Percentiles rank a stretch among this genome's conserved stretches.
Evolutionary conservation across 1,139 yeast genomes (phyloP).

Genomic region (Kodamaea fungicola): DNA sequence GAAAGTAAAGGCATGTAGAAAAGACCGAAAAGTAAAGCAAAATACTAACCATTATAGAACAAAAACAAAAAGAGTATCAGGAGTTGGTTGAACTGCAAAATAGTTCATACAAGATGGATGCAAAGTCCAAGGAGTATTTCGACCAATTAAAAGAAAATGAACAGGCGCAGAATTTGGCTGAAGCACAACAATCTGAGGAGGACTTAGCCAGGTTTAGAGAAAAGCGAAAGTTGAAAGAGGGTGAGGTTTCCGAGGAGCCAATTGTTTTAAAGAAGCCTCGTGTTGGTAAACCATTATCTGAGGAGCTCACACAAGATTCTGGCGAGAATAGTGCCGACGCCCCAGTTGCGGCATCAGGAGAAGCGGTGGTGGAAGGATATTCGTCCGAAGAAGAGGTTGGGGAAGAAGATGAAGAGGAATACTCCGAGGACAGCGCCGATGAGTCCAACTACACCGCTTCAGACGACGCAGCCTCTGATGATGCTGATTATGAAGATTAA

Average conservation of each 20-base stretch:
- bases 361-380: background rate
- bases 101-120: slow-evolving; percentile 15
- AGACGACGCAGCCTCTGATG: background rate
- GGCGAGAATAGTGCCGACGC: too few relatives aligned
- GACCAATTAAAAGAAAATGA: slow-evolving; percentile 18
- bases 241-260: background rate
- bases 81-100: slow-evolving; percentile 13
- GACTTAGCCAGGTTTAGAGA: slow-evolving; percentile 9
- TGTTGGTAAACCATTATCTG: background rate
- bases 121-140: slow-evolving; percentile 19
- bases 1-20: slow-evolving; percentile 15
- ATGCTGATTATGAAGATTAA: background rate
- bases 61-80: slow-evolving; percentile 15
- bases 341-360: background rate
- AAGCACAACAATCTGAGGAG: slow-evolving; percentile 9
- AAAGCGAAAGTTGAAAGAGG: slow-evolving; percentile 1
- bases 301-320: too few relatives aligned
- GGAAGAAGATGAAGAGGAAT: background rate
- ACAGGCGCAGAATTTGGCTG: slow-evolving; percentile 14
- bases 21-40: background rate
- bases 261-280: background rate
- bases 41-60: slow-evolving; percentile 13
- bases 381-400: background rate
- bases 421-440: background rate
- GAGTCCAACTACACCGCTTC: background rate